Conservation (phyloP, 176 grass and related monocot species). For the Panicum miliaceum region DNA sequence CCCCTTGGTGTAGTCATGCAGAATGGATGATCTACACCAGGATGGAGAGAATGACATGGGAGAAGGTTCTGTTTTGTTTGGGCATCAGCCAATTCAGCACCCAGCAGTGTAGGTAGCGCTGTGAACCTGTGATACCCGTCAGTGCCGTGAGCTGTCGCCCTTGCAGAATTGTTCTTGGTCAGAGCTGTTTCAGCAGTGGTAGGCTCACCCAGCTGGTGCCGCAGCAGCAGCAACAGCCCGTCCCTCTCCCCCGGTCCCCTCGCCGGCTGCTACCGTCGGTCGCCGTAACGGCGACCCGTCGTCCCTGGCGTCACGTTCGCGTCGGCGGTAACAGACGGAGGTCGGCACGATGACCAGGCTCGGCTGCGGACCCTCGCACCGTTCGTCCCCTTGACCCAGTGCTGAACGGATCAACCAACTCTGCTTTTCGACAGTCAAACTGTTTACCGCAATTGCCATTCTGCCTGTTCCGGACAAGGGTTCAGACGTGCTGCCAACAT, state of each 20-base stretch:
- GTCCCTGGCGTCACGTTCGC: neutral
- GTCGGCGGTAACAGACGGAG: constrained; percentile 10
- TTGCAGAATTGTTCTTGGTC: constrained; percentile 20
- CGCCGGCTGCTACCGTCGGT: constrained; percentile 16
- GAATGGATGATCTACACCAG: neutral
- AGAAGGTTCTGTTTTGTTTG: constrained; percentile 32
- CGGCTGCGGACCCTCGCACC: neutral
- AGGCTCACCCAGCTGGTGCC: constrained; percentile 21
- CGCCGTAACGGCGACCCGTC: neutral
- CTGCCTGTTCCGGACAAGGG: constrained; percentile 7
- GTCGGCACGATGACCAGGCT: constrained; percentile 25
- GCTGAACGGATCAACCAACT: neutral
- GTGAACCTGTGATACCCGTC: constrained; percentile 19
- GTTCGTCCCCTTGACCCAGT: constrained; percentile 26
- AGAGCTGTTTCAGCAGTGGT: constrained; percentile 4
- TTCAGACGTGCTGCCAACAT: constrained; percentile 42
- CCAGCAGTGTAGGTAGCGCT: neutral
- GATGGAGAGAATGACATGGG: neutral
- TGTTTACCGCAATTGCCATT: no score
- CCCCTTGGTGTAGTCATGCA: neutral
- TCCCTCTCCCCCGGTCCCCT: neutral
- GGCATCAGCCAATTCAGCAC: constrained; percentile 9
- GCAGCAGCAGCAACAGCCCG: constrained; percentile 23
- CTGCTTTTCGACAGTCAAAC: neutral
- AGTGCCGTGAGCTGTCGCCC: constrained; percentile 32